A percentile compares a stretch with the other conserved stretches of the same genome.
These are phyloP conservation scores for Bipolaris sorokiniana DNA, from an alignment of 2,329 filamentous ascomycete species.

Conservation along the genomic window DNA sequence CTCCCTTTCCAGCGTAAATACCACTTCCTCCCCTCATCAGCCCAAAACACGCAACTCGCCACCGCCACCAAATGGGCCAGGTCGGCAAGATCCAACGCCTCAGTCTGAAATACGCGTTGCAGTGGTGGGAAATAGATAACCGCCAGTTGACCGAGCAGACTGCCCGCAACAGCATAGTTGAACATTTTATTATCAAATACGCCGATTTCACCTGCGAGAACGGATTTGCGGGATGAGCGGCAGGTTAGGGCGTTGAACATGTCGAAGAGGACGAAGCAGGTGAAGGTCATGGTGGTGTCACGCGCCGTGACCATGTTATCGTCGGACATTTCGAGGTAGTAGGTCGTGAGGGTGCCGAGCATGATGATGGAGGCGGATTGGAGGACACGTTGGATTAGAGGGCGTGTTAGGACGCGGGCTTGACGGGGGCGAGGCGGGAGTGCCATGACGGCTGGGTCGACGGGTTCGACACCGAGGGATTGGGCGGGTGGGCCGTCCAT, in stretches of 20 bases:
- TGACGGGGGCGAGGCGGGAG: conserved; percentile 84
- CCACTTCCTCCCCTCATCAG: conserved; percentile 86
- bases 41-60: conserved; percentile 93
- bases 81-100: conserved; percentile 77
- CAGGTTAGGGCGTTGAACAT: conserved; percentile 99
- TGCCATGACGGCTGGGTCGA: conserved; percentile 93
- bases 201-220: conserved; percentile 83
- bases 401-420: conserved; percentile 87
- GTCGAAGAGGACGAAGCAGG: conserved; percentile 97
- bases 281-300: conserved; percentile 99
- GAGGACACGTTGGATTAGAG: conserved; percentile 81
- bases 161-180: conserved; percentile 91
- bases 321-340: conserved; percentile 86
- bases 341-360: conserved; percentile 87
- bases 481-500: conserved; percentile 99
- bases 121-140: conserved; percentile 96
- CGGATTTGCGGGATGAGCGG: conserved; percentile 86
- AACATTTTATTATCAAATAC: conserved; percentile 90
- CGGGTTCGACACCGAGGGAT: conserved; percentile 92
- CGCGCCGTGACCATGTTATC: conserved; percentile 85
- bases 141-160: conserved; percentile 81
- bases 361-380: conserved; percentile 90
- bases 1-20: conserved; percentile 53
- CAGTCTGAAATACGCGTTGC: conserved; percentile 95
- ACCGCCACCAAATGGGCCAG: conserved; percentile 73